A percentile compares a stretch with the other conserved stretches of the same genome.
Evolutionary conservation across 2,329 filamentous ascomycete species (phyloP).

Genomic region (Sclerotiophoma versabilis): DNA sequence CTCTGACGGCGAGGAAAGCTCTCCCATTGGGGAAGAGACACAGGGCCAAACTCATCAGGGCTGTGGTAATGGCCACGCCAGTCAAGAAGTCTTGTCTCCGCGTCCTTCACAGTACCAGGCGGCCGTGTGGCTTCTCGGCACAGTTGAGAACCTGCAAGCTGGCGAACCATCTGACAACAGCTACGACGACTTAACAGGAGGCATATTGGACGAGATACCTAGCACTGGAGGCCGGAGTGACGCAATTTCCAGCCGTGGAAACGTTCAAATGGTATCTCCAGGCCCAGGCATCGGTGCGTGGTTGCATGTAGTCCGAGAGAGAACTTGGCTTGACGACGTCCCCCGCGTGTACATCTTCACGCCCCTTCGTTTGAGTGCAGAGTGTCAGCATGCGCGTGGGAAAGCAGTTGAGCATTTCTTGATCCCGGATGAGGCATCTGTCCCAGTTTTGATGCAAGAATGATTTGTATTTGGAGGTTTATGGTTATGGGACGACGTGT

Average conservation of each 20-base stretch:
- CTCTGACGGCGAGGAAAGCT: background rate
- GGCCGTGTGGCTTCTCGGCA: background rate
- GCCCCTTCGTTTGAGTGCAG: constrained; percentile 41
- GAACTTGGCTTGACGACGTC: background rate
- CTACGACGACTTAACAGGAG: constrained; percentile 3
- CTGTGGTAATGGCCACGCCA: no score
- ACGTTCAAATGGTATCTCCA: constrained; percentile 28
- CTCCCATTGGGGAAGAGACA: background rate
- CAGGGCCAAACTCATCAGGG: no score
- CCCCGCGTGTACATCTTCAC: constrained; percentile 33
- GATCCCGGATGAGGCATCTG: background rate
- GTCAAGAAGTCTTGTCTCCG: background rate
- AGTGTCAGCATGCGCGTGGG: constrained; percentile 40
- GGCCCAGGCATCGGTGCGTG: constrained; percentile 32
- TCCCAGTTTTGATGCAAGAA: background rate
- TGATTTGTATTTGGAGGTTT: background rate
- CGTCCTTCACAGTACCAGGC: background rate
- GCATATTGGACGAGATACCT: constrained; percentile 1
- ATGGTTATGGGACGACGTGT: background rate
- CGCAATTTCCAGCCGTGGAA: constrained; percentile 12
- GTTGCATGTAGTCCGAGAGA: constrained; percentile 1
- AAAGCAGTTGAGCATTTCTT: background rate
- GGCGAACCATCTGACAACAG: background rate
- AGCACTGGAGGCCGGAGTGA: constrained; percentile 15
- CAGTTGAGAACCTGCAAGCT: background rate